Conservation (phyloP, 495 filamentous ascomycete species). For the Hypoxylon lienhwacheense region DNA sequence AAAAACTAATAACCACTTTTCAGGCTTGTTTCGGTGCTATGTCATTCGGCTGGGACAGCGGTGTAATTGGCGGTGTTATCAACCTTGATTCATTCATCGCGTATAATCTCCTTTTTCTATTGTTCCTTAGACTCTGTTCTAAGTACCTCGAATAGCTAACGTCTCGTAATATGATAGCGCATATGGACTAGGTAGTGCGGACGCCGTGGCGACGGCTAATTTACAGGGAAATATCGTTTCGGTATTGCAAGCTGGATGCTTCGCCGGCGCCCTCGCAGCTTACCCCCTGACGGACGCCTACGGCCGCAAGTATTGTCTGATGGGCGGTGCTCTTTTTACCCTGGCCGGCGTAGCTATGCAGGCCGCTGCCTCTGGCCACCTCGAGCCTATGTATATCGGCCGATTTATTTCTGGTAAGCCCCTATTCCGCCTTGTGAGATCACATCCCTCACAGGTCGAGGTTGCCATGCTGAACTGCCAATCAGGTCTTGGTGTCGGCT, state of each 20-base stretch:
- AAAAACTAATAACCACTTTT: conserved; percentile 12
- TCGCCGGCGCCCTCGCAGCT: conserved; percentile 64
- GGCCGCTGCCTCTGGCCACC: conserved; percentile 44
- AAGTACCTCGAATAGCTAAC: conserved; percentile 43
- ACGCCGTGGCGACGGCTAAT: conserved; percentile 39
- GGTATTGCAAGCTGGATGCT: conserved; percentile 65
- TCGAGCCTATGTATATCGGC: conserved; percentile 64
- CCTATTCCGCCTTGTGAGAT: not conserved
- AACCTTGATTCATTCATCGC: conserved; percentile 47
- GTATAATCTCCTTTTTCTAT: conserved; percentile 17
- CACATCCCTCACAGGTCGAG: not conserved
- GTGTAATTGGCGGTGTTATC: conserved; percentile 68
- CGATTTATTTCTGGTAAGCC: conserved; percentile 64
- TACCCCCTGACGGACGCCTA: conserved; percentile 55
- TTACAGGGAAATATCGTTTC: conserved; percentile 60
- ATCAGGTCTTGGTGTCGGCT: conserved; percentile 61
- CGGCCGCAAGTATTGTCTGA: conserved; percentile 53
- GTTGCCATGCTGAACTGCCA: not conserved
- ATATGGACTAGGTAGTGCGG: conserved; percentile 36
- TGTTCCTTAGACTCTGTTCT: conserved; percentile 26
- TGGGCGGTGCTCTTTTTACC: conserved; percentile 45
- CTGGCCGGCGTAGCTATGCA: conserved; percentile 48
- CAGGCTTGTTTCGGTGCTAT: conserved; percentile 77
- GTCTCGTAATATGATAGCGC: conserved; percentile 40
- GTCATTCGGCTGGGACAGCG: conserved; percentile 68